Base-by-base conservation (phyloP, 805 yeast genomes). In the Lachancea sp. region DNA sequence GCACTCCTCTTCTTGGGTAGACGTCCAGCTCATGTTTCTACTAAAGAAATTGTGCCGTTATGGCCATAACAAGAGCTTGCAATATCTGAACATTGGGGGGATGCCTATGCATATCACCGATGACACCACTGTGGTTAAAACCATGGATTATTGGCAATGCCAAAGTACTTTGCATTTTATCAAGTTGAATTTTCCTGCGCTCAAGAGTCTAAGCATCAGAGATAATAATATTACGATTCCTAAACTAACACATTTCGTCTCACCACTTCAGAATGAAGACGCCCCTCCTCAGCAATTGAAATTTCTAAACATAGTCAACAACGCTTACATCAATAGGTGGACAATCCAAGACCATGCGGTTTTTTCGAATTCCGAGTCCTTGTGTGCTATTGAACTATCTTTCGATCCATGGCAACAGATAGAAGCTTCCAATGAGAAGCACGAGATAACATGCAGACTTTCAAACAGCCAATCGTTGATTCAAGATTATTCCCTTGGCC, bases 301-400 rank as follows among this genome's bases (percentile, higher is more conserved):
- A 43, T 80, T 73, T 55, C 61, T 87, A 19, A 92, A 86, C 56
- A 54, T 86, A 15, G 71, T 84, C 9, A 82, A 82, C 19, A 77
- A 80, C 54, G 72, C 76, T 32, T 62, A 68, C 45, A 64, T 84
- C 35, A 75, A 72, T 26, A 64, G 80, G 42, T 77, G 87, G 78
- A 69, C 79, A 1, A 57, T 78, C 8, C 80, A 75, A 40, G 69
- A 69, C 46, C 64, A 70, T 12, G 60, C 58, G 8, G 58, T 75
- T 31, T 60, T 75, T 24, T 65, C 69, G 19, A 60, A 70, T 36
- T 73, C 74, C 32, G 63, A 70, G 3, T 57, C 68, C n/a, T 64
- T 85, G 26, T 64, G 66, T 31, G 82, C 85, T 3, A 64, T 83
- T 45, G 96, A 87, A 58, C 74, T 80, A 42, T 78, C 77, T 41